Evolutionary conservation across 805 yeast species (phyloP).

Genomic region (Starmerella apicola): DNA sequence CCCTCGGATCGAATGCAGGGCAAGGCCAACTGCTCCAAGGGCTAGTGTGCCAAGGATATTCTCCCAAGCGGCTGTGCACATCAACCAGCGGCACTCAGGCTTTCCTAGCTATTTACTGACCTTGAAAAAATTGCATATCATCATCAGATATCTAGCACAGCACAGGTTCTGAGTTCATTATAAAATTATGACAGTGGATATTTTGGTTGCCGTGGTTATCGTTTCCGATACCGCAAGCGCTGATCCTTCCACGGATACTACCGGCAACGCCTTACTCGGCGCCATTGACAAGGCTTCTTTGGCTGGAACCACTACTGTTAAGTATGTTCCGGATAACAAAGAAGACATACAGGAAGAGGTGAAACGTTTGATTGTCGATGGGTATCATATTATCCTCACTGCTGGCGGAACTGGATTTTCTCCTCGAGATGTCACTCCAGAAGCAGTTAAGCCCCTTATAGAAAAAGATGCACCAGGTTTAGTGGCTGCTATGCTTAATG

Average conservation of each 20-base stretch:
- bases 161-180: no score
- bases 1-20: no score
- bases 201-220: slow-evolving; percentile 28
- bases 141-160: no score
- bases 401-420: slow-evolving; percentile 46
- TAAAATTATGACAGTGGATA: not conserved
- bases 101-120: no score
- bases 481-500: slow-evolving; percentile 36
- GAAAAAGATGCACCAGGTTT: slow-evolving; percentile 39
- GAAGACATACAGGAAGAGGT: slow-evolving; percentile 27
- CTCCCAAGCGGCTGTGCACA: no score
- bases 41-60: no score
- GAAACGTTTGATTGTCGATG: slow-evolving; percentile 22
- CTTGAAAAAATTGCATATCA: no score
- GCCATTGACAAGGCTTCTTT: slow-evolving; percentile 13
- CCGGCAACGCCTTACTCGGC: slow-evolving; percentile 24
- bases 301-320: slow-evolving; percentile 9
- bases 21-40: no score
- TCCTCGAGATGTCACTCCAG: slow-evolving; percentile 38
- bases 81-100: no score
- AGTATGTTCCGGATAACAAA: slow-evolving; percentile 31
- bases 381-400: slow-evolving; percentile 30
- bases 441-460: slow-evolving; percentile 34
- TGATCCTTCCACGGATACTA: slow-evolving; percentile 28
- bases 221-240: slow-evolving; percentile 33